Evolutionary conservation across 352 stramenopile species (phyloP).

Genomic region (Globisporangium yorkense): DNA sequence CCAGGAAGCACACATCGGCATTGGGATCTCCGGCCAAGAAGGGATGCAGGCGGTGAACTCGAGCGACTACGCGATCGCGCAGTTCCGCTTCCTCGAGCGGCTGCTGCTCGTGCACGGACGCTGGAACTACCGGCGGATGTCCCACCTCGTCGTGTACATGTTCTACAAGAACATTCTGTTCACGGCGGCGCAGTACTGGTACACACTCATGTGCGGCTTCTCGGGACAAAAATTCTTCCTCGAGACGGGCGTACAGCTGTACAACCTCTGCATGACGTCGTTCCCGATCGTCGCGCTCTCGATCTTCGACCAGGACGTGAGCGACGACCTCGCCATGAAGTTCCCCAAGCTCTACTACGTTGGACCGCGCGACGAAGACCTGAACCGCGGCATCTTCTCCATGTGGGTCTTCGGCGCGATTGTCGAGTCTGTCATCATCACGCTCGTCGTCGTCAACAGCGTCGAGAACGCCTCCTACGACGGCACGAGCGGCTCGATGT

Average conservation of each 20-base stretch:
- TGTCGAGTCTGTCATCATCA: conserved; percentile 69
- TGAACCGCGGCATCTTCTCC: conserved; percentile 62
- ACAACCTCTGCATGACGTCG: conserved; percentile 73
- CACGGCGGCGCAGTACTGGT: conserved; percentile 70
- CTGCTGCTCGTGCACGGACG: conserved; percentile 89
- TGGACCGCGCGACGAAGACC: conserved; percentile 53
- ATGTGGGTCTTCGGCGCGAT: conserved; percentile 67
- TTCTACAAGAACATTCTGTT: conserved; percentile 93
- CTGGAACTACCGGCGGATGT: conserved; percentile 89
- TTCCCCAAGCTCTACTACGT: conserved; percentile 69
- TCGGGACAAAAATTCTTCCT: conserved; percentile 84
- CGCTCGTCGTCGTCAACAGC: conserved; percentile 39
- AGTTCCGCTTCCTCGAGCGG: conserved; percentile 89
- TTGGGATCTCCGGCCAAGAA: conserved; percentile 91
- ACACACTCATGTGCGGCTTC: conserved; percentile 66
- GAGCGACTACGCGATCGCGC: conserved; percentile 91
- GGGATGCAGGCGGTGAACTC: conserved; percentile 92
- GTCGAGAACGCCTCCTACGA: conserved; percentile 30
- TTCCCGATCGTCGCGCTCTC: conserved; percentile 64
- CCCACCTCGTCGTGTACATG: conserved; percentile 88
- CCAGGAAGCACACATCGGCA: conserved; percentile 87
- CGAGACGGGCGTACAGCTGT: conserved; percentile 70
- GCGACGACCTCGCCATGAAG: conserved; percentile 51
- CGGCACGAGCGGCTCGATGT: conserved; percentile 53
- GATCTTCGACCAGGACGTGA: conserved; percentile 72